Evolutionary conservation across 1,284 basidiomycete genomes (phyloP).

Genomic region (Omphalotus olearius): DNA sequence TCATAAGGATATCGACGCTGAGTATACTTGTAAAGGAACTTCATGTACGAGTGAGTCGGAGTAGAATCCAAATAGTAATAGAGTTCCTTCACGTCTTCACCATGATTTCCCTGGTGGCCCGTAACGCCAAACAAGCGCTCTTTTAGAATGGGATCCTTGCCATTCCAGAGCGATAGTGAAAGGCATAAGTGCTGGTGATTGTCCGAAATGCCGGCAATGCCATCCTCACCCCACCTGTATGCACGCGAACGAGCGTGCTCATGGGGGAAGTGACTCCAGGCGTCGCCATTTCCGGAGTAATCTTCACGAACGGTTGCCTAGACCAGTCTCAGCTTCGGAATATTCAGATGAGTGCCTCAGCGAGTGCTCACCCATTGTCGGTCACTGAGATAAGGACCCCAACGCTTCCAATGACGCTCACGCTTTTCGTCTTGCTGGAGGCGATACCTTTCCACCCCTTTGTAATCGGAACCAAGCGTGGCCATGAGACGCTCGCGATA

Average conservation of each 20-base stretch:
- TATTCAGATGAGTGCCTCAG: constrained; percentile 6
- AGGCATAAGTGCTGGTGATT: constrained; percentile 95
- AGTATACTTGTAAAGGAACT: constrained; percentile 97
- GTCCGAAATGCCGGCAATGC: constrained; percentile 93
- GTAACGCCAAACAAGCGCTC: constrained; percentile 95
- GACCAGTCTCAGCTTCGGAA: constrained; percentile 10
- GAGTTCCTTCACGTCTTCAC: constrained; percentile 97
- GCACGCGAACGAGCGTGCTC: constrained; percentile 91
- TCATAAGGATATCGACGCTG: constrained; percentile 93
- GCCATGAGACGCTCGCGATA: constrained; percentile 63
- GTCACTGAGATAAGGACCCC: constrained; percentile 97
- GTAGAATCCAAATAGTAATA: constrained; percentile 99
- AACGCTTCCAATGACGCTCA: constrained; percentile 91
- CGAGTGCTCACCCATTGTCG: constrained; percentile 84
- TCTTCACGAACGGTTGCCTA: constrained; percentile 97
- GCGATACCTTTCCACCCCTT: constrained; percentile 66
- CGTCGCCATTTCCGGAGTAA: constrained; percentile 94
- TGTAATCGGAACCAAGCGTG: constrained; percentile 54
- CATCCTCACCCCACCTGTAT: constrained; percentile 98
- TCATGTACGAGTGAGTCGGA: constrained; percentile 99
- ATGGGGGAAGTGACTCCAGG: constrained; percentile 97
- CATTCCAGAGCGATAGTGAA: constrained; percentile 92
- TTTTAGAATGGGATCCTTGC: constrained; percentile 90
- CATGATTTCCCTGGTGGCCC: constrained; percentile 96
- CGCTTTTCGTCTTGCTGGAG: constrained; percentile 68